A percentile compares a stretch with the other conserved stretches of the same genome.
Evolutionary conservation across 352 stramenopile genomes (phyloP).

Genomic region (Pythium scleroteichum): DNA sequence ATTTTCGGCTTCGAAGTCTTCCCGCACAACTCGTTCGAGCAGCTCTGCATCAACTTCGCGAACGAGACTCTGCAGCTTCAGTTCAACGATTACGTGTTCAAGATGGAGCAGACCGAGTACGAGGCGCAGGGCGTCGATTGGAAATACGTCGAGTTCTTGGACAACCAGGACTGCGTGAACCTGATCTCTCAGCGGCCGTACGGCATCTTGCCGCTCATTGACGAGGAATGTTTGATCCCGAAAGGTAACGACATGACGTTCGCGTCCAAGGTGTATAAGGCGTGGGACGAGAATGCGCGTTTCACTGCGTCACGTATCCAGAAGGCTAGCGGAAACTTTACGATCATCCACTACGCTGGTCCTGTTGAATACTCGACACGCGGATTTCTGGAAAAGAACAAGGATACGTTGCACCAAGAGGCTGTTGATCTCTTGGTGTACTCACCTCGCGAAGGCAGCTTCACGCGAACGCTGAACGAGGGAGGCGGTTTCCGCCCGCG

Average conservation of each 20-base stretch:
- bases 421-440: conserved; percentile 79
- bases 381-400: conserved; percentile 88
- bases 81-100: conserved; percentile 90
- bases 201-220: conserved; percentile 80
- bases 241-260: conserved; percentile 84
- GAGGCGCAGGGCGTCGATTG: conserved; percentile 80
- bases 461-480: conserved; percentile 71
- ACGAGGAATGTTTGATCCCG: conserved; percentile 89
- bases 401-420: conserved; percentile 81
- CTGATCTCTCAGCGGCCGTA: conserved; percentile 88
- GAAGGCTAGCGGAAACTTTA: conserved; percentile 68
- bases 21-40: conserved; percentile 88
- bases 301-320: conserved; percentile 82
- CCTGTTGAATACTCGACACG: conserved; percentile 76
- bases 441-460: conserved; percentile 69
- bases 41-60: conserved; percentile 90
- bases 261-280: conserved; percentile 80
- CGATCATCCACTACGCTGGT: conserved; percentile 81
- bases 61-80: conserved; percentile 89
- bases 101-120: conserved; percentile 86
- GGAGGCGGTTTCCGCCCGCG: conserved; percentile 50
- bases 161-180: conserved; percentile 90
- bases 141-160: conserved; percentile 83
- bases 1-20: conserved; percentile 95
- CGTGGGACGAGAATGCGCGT: conserved; percentile 55